A percentile compares a stretch with the other conserved stretches of the same genome.
Evolutionary conservation across 306 rosid species (phyloP).

Genomic region (Pyrus communis): DNA sequence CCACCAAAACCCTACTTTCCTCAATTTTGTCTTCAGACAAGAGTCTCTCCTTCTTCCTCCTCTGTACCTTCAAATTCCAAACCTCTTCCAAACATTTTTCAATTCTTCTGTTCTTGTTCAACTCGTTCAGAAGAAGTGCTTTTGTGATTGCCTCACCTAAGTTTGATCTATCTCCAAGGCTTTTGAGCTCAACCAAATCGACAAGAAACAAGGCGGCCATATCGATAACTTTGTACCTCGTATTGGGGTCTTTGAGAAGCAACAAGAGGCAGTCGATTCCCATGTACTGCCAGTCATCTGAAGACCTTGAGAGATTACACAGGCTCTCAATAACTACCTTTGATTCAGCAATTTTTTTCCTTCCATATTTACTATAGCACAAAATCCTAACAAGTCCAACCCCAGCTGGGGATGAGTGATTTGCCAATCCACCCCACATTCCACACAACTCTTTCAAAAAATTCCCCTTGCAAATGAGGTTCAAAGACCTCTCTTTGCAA

Average conservation of each 20-base stretch:
- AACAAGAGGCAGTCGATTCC: conserved; percentile 69
- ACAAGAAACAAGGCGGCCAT: conserved; percentile 30
- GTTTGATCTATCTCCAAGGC: conserved; percentile 48
- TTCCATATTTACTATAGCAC: conserved; percentile 52
- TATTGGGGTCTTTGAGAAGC: conserved; percentile 59
- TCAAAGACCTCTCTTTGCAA: conserved; percentile 45
- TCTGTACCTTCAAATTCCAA: conserved; percentile 31
- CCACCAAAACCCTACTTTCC: conserved; percentile 29
- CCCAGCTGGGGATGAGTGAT: conserved; percentile 60
- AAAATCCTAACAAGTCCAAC: conserved; percentile 62
- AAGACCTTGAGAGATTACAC: conserved; percentile 66
- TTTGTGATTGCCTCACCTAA: conserved; percentile 46
- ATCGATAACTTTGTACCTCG: conserved; percentile 55
- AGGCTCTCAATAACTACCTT: conserved; percentile 34
- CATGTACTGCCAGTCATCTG: conserved; percentile 83
- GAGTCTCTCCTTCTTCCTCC: conserved; percentile 28
- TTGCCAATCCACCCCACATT: conserved; percentile 79
- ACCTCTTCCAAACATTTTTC: conserved; percentile 16
- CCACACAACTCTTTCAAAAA: conserved; percentile 42
- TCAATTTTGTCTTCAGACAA: conserved; percentile 28
- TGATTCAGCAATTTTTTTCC: conserved; percentile 37
- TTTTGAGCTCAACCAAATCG: conserved; percentile 54
- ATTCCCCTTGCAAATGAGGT: conserved; percentile 44
- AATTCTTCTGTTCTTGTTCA: conserved; percentile 5
- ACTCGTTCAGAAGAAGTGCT: conserved; percentile 25